These are phyloP conservation scores for Aristolochia californica DNA, from an alignment of 164 flowering plant species.

Conservation along the genomic window DNA sequence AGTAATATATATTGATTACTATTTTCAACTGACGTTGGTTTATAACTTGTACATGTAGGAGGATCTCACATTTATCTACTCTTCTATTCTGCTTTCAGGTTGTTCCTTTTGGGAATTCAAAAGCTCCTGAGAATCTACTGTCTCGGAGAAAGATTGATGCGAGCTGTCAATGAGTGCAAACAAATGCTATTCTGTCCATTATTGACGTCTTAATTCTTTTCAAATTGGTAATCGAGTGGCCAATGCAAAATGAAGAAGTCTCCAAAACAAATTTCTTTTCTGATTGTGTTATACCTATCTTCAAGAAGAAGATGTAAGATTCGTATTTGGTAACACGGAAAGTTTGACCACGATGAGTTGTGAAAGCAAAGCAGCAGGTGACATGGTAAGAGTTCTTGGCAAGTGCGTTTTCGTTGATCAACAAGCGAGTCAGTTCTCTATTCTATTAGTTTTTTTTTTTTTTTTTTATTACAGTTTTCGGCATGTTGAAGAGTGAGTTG, in stretches of 20 bases:
- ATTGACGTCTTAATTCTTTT: background rate
- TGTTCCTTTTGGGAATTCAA: background rate
- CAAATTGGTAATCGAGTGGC: background rate
- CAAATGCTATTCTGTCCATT: background rate
- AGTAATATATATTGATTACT: conserved; percentile 1
- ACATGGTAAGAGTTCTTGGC: no score
- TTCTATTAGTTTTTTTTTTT: no score
- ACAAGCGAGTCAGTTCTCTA: no score
- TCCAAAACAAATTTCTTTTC: background rate
- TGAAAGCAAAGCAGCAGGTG: no score
- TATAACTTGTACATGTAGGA: background rate
- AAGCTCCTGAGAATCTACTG: background rate
- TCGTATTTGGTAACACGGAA: no score
- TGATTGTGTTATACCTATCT: background rate
- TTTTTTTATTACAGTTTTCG: no score
- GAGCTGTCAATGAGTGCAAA: background rate
- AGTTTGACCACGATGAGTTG: no score
- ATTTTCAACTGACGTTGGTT: background rate
- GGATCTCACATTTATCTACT: background rate
- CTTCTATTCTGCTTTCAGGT: background rate
- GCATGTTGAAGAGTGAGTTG: no score
- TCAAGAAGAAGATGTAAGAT: conserved; percentile 1
- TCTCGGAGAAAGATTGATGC: background rate
- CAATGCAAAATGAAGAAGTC: background rate
- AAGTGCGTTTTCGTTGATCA: no score